Evolutionary conservation across 768 basidiomycete species (phyloP), one percentile per base, ranked within the genome.

Genomic region (Leucocoprinus sp.): DNA sequence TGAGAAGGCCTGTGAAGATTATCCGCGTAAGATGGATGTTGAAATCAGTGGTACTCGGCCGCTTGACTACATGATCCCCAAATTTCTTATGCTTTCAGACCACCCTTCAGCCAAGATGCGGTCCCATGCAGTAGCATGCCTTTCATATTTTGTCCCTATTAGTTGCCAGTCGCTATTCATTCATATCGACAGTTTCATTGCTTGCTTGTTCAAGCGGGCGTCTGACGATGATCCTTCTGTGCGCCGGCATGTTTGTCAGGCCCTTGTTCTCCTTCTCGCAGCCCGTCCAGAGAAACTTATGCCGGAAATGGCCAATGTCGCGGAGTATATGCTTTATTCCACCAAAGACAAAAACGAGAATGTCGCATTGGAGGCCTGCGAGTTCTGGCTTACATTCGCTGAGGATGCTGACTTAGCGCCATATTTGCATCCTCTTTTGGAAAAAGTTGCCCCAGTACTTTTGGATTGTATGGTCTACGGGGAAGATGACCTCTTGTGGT

Each of bases 311-410:
- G 62, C 70, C 18, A 92, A 91, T 54, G 96, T 99, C 33, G 93
- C 95, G 21, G 92, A 96, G 61, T 99, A 96, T 64, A 98, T 99
- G 91, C 75, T 98, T 29, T 98, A 93, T 67, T 95, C 92, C 21
- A 97, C 92, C 11, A 93, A 93, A 65, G 93, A 97, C 71, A 87
- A 88, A 67, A 92, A 97, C 62, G 93, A 97, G 66, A 85, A 84
- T 51, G 95, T 92, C 43, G 93, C 95, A 2, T 73, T 99, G 39
- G 96, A 99, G 67, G 96, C 96, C 18, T 96, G 93, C 74, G 96
- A 99, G 72, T 99, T 99, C 64, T 99, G 96, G 96, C 73, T 99
- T 50, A 96, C 93, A 1, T 98, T 99, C 58, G 93, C 96, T 12
- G 96, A 99, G 61, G 92, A 97, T 54, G 82, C 82, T 29, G 90